These are phyloP conservation scores for Didymella pinodella DNA, from an alignment of 2,329 filamentous ascomycete species.

Conservation along the genomic window DNA sequence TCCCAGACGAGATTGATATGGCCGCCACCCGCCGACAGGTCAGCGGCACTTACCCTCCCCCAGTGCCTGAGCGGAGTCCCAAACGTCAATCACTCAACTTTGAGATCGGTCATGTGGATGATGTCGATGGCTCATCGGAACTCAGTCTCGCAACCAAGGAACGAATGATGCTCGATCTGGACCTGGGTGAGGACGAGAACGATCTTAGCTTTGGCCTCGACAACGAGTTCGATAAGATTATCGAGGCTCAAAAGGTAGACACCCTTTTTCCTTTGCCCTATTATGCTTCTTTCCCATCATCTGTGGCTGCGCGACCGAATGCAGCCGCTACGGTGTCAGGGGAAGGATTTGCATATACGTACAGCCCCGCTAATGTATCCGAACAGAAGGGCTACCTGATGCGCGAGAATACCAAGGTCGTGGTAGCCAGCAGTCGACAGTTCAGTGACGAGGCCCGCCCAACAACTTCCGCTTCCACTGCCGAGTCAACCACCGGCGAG, in stretches of 20 bases:
- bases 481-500: slow-evolving; percentile 26
- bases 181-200: slow-evolving; percentile 71
- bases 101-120: slow-evolving; percentile 46
- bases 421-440: slow-evolving; percentile 79
- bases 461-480: slow-evolving; percentile 51
- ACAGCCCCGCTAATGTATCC: slow-evolving; percentile 58
- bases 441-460: slow-evolving; percentile 68
- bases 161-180: slow-evolving; percentile 74
- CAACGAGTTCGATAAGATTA: slow-evolving; percentile 91
- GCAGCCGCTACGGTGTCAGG: slow-evolving; percentile 38
- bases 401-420: slow-evolving; percentile 97
- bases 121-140: slow-evolving; percentile 37
- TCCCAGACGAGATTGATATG: slow-evolving; percentile 86
- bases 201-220: slow-evolving; percentile 88
- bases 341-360: slow-evolving; percentile 41
- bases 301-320: slow-evolving; percentile 29
- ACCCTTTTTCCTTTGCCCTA: slow-evolving; percentile 52
- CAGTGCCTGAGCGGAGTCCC: slow-evolving; percentile 50
- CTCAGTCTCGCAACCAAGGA: slow-evolving; percentile 42
- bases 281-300: slow-evolving; percentile 43
- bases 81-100: slow-evolving; percentile 49
- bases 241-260: slow-evolving; percentile 95
- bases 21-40: slow-evolving; percentile 84
- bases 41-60: slow-evolving; percentile 71
- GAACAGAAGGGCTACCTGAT: slow-evolving; percentile 97